phyloP scores from a whole-genome alignment of 306 rosid species.

The Arachis hypogaea region DNA sequence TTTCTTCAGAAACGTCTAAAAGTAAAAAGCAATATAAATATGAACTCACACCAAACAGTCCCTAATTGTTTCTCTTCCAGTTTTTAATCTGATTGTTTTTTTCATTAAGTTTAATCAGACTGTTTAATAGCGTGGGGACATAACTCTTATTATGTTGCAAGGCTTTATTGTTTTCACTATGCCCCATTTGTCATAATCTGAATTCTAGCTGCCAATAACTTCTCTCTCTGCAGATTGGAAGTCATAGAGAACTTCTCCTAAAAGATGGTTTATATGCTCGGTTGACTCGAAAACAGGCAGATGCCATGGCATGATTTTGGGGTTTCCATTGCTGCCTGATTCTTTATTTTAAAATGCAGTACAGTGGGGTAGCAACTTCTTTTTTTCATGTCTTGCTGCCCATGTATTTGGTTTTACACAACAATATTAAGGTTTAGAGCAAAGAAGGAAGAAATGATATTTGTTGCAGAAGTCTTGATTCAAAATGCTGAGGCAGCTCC shows the following conservation, averaged over 20 bases:
- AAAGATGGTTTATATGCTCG: conserved; percentile 83
- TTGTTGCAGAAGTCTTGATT: conserved; percentile 35
- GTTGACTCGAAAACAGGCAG: conserved; percentile 78
- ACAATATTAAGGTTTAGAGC: conserved; percentile 17
- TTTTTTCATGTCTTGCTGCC: conserved; percentile 43
- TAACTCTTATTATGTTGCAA: background rate
- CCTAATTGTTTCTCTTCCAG: background rate
- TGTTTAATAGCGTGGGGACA: conserved; percentile 4
- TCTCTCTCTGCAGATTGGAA: conserved; percentile 62
- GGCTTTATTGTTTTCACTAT: conserved; percentile 6
- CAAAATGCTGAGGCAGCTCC: conserved; percentile 35
- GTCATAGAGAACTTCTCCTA: conserved; percentile 78
- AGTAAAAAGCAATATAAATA: too few relatives aligned
- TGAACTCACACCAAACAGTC: too few relatives aligned
- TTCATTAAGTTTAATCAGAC: background rate
- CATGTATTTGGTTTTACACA: conserved; percentile 31
- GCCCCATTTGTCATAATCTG: background rate
- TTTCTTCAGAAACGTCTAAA: too few relatives aligned
- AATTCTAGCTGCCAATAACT: conserved; percentile 26
- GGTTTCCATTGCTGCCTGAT: conserved; percentile 27
- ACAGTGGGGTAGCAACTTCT: conserved; percentile 41
- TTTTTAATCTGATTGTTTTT: background rate
- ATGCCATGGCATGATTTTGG: conserved; percentile 64
- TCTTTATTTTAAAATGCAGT: conserved; percentile 36
- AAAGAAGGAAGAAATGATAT: conserved; percentile 24